Evolutionary conservation across 306 rosid genomes (phyloP).

Genomic region (Leucaena leucocephala): DNA sequence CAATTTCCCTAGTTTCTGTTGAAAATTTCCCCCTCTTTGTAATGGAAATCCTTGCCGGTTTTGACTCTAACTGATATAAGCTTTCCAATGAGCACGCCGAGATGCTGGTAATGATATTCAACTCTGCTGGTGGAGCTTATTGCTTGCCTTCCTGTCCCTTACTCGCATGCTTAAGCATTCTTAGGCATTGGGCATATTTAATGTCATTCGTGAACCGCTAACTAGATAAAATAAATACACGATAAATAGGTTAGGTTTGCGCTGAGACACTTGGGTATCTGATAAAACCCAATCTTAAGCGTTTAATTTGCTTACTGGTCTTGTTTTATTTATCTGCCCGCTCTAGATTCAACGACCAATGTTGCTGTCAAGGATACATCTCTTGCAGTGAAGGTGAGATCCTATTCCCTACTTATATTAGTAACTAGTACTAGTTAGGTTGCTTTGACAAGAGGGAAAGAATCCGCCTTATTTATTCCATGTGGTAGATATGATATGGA

Average conservation of each 20-base stretch:
- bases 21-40: too few species aligned
- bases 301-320: conserved; percentile 1
- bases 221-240: too few species aligned
- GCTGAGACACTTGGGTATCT: neutral
- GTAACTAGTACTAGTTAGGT: neutral
- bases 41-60: neutral
- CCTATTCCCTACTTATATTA: conserved; percentile 15
- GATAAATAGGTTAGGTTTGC: neutral
- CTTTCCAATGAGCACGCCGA: neutral
- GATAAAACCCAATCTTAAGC: neutral
- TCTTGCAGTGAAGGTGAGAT: conserved; percentile 69
- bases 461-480: neutral
- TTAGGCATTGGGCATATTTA: neutral
- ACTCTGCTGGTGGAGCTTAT: neutral
- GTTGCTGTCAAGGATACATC: conserved; percentile 50
- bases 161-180: neutral
- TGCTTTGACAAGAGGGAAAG: conserved; percentile 2
- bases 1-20: neutral
- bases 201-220: neutral
- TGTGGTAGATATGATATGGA: neutral
- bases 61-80: conserved; percentile 8
- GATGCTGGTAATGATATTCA: conserved; percentile 12
- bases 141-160: neutral
- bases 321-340: neutral
- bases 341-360: conserved; percentile 43